Base-by-base conservation (phyloP, 805 yeast genomes). In the Candida sakaeoensis region DNA sequence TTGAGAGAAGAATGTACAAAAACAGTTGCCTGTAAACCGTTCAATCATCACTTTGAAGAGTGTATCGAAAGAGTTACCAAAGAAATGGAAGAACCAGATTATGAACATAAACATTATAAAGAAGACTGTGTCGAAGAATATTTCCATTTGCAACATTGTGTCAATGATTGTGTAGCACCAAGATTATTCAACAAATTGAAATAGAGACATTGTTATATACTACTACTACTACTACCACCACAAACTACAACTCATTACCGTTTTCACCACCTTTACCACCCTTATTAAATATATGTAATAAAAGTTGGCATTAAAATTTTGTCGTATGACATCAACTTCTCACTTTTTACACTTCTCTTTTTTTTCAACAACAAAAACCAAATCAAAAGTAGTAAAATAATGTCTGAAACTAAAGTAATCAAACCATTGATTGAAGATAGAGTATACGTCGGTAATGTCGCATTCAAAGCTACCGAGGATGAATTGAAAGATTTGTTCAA, bases 101-200 rank as follows among this genome's bases (percentile, higher is more conserved):
- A 91, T 63, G 96, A 68, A 21, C 82, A 84, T 43, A 77, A 76
- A 55, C 80, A 74, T 8, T 75, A 87, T 75, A 91, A 91, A 71
- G 99, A 91, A 74, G 97, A 91, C 70, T 91, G 99, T 76, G 84
- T 91, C 47, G 98, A 91, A 70, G 99, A 91, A 70, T 91, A 85
- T 55, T 91, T 91, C 88, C 98, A 93, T 70, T 75, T 90, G 63
- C 88, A 88, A 66, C 97, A 91, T 68, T 87, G 95, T 73, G 54
- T 90, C 56, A 88, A 87, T 68, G 93, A 86, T 63, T 80, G 95
- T 73, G 88, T 83, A 62, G 88, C 95, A 48, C 95, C 95, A 68
- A 83, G 80, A 66, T 74, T 90, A 65, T 87, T 90, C 75, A 70
- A 78, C 74, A 85, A 83, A 70, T 80, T 89, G 69, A 87, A 86